A percentile compares a stretch with the other conserved stretches of the same genome.
These are phyloP conservation scores for Tetragonia tetragonoides DNA, from an alignment of 148 eudicot species.

Conservation along the genomic window DNA sequence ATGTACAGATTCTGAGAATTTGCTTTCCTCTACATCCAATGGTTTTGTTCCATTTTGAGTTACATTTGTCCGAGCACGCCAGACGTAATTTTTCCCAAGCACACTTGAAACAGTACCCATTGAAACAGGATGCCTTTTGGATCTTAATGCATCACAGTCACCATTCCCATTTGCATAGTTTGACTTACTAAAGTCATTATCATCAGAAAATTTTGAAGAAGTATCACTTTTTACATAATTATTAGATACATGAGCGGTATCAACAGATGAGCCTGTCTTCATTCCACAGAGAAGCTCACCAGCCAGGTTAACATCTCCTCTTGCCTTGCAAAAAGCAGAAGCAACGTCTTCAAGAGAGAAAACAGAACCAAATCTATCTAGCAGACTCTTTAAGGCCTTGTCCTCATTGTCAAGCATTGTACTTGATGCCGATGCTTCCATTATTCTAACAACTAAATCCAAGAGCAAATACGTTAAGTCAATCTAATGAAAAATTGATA, in stretches of 20 bases:
- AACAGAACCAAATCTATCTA: conserved; percentile 40
- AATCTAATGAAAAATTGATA: neutral
- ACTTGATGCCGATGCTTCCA: conserved; percentile 31
- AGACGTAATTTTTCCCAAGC: conserved; percentile 30
- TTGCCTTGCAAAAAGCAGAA: conserved; percentile 40
- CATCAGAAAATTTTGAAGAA: conserved; percentile 15
- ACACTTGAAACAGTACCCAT: conserved; percentile 25
- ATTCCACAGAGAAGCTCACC: conserved; percentile 24
- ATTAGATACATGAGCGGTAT: neutral
- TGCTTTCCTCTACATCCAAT: conserved; percentile 23
- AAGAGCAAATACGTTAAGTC: neutral
- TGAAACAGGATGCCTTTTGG: conserved; percentile 23
- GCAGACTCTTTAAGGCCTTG: conserved; percentile 33
- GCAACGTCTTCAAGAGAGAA: conserved; percentile 42
- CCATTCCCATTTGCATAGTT: conserved; percentile 14
- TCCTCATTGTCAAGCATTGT: conserved; percentile 27
- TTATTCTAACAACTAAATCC: conserved; percentile 18
- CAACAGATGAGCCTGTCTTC: conserved; percentile 9
- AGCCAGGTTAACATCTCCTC: conserved; percentile 30
- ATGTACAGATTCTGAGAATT: neutral
- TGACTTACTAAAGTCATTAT: conserved; percentile 16
- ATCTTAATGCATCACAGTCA: conserved; percentile 15
- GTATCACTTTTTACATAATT: neutral
- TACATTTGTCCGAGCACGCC: conserved; percentile 22
- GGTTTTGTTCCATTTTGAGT: conserved; percentile 15